phyloP scores from a whole-genome alignment of 164 flowering plant species.

The Umbilicus rupestris region DNA sequence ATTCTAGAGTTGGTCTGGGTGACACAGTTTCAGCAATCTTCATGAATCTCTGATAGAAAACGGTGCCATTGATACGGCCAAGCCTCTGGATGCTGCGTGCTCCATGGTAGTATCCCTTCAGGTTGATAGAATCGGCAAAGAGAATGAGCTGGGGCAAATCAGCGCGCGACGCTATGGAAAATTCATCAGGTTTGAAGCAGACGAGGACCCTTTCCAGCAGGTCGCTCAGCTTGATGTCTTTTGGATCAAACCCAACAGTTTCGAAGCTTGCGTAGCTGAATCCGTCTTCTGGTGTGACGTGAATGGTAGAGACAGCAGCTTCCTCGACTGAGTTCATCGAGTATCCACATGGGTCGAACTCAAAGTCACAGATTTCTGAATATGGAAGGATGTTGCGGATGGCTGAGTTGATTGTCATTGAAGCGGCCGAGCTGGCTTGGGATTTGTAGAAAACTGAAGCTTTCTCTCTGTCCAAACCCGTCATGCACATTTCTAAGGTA shows the following conservation, averaged over 20 bases:
- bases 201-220: slow-evolving; percentile 56
- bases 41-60: neutral
- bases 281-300: slow-evolving; percentile 91
- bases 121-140: neutral
- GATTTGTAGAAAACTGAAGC: slow-evolving; percentile 71
- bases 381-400: slow-evolving; percentile 64
- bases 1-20: neutral
- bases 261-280: slow-evolving; percentile 91
- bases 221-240: slow-evolving; percentile 22
- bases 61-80: neutral
- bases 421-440: slow-evolving; percentile 40
- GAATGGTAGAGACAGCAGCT: slow-evolving; percentile 66
- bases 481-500: slow-evolving; percentile 85
- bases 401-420: slow-evolving; percentile 59
- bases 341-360: slow-evolving; percentile 86
- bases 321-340: slow-evolving; percentile 75
- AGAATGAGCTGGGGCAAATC: slow-evolving; percentile 6
- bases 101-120: neutral
- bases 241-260: slow-evolving; percentile 49
- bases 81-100: neutral
- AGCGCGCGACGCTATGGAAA: slow-evolving; percentile 54
- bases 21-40: neutral
- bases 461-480: slow-evolving; percentile 47
- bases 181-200: slow-evolving; percentile 60
- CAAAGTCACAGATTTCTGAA: slow-evolving; percentile 67